These are phyloP conservation scores for Aspergillus quadrilineatus DNA, from an alignment of 2,329 filamentous ascomycete species.

Conservation along the genomic window DNA sequence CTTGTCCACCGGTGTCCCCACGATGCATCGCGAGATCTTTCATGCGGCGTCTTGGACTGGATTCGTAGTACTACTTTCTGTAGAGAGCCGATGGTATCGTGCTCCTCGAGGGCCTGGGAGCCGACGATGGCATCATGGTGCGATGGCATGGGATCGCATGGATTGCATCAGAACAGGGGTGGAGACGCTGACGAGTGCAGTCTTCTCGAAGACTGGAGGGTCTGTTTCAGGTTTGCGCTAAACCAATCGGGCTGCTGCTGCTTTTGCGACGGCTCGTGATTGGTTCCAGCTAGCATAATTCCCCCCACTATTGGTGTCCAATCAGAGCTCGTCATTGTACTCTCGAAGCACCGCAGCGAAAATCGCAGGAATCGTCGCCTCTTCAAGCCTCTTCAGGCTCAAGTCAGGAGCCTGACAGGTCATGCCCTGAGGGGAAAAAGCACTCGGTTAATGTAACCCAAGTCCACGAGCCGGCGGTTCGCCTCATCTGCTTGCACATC, in stretches of 20 bases:
- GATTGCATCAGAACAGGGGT: neutral
- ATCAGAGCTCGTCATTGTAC: neutral
- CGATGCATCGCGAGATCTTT: no score
- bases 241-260: slow-evolving; percentile 5
- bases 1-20: no score
- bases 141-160: no score
- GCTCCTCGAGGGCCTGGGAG: no score
- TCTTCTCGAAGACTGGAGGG: slow-evolving; percentile 23
- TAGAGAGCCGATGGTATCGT: no score
- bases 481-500: neutral
- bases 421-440: neutral
- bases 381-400: neutral
- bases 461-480: neutral
- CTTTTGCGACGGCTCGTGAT: neutral
- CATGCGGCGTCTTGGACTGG: no score
- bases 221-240: slow-evolving; percentile 19
- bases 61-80: no score
- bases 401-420: neutral
- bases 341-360: neutral
- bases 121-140: no score
- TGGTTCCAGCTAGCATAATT: slow-evolving; percentile 1
- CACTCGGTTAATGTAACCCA: neutral
- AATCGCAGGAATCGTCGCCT: neutral
- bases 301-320: neutral
- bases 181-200: slow-evolving; percentile 23